Percentiles rank a stretch among this genome's conserved stretches.
Conservation (phyloP, 768 basidiomycete genomes). For the Lactarius psammicola region DNA sequence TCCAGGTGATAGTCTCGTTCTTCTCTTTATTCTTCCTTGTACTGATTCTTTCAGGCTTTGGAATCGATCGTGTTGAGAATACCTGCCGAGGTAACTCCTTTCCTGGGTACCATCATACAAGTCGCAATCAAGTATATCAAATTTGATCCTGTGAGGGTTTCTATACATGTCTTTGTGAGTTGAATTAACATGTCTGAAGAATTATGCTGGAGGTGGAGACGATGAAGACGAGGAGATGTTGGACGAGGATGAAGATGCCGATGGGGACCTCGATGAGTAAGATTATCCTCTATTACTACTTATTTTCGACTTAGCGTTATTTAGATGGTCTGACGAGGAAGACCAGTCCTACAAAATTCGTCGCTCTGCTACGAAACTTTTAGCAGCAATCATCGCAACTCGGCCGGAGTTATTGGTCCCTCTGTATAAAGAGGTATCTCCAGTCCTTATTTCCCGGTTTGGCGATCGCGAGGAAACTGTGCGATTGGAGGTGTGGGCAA, state of each 20-base stretch:
- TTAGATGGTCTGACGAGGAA: conserved; percentile 94
- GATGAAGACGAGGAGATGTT: conserved; percentile 62
- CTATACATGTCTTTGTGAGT: not conserved
- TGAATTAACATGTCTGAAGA: conserved; percentile 43
- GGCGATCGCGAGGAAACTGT: conserved; percentile 96
- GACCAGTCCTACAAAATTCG: conserved; percentile 98
- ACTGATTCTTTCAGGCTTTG: conserved; percentile 56
- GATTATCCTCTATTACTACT: conserved; percentile 31
- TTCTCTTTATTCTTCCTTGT: not conserved
- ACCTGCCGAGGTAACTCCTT: conserved; percentile 77
- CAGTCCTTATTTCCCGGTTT: conserved; percentile 86
- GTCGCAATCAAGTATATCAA: conserved; percentile 78
- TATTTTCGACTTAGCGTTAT: conserved; percentile 9
- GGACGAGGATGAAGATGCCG: conserved; percentile 74
- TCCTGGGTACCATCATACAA: conserved; percentile 64
- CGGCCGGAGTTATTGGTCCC: conserved; percentile 81
- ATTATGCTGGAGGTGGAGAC: conserved; percentile 72
- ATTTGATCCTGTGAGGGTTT: conserved; percentile 78
- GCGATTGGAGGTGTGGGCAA: conserved; percentile 85
- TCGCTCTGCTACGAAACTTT: conserved; percentile 86
- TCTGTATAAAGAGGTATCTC: conserved; percentile 83
- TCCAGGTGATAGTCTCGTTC: conserved; percentile 54
- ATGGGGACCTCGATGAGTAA: conserved; percentile 75
- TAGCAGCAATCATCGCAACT: conserved; percentile 81
- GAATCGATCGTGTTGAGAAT: conserved; percentile 84